A percentile compares a stretch with the other conserved stretches of the same genome.
phyloP scores from a whole-genome alignment of 129 eudicot genomes.

The Smallanthus sonchifolius region DNA sequence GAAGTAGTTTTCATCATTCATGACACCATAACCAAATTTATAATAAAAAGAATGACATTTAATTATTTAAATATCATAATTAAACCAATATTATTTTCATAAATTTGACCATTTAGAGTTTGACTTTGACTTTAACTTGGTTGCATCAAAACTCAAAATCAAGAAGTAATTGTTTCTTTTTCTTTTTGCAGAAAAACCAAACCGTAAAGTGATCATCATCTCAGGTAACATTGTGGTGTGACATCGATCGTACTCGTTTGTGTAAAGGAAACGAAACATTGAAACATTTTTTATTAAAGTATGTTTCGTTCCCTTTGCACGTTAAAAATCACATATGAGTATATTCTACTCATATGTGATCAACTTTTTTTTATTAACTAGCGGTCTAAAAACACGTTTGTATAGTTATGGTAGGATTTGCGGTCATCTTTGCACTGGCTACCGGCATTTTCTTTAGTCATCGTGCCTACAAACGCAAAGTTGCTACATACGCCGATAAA shows the following conservation, averaged over 20 bases:
- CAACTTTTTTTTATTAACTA: neutral
- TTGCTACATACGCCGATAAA: conserved; percentile 10
- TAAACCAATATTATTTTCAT: neutral
- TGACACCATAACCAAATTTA: neutral
- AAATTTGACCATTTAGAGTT: neutral
- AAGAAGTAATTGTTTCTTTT: conserved; percentile 2
- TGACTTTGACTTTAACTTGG: neutral
- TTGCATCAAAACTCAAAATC: neutral
- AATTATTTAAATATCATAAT: neutral
- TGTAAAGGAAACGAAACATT: neutral
- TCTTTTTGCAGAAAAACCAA: neutral
- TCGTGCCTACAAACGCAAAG: conserved; percentile 19
- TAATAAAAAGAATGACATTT: neutral
- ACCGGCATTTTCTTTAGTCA: conserved; percentile 17
- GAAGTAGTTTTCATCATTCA: neutral
- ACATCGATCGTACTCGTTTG: neutral
- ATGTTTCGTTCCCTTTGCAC: too few species aligned
- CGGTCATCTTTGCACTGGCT: conserved; percentile 13
- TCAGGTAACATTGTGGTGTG: conserved; percentile 9
- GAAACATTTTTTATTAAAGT: too few species aligned
- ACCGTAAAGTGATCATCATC: neutral
- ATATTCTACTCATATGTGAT: too few species aligned
- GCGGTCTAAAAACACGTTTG: neutral
- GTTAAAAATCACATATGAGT: too few species aligned
- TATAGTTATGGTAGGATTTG: conserved; percentile 12